phyloP scores from a whole-genome alignment of 768 basidiomycete species.

The Auricularia sp. region DNA sequence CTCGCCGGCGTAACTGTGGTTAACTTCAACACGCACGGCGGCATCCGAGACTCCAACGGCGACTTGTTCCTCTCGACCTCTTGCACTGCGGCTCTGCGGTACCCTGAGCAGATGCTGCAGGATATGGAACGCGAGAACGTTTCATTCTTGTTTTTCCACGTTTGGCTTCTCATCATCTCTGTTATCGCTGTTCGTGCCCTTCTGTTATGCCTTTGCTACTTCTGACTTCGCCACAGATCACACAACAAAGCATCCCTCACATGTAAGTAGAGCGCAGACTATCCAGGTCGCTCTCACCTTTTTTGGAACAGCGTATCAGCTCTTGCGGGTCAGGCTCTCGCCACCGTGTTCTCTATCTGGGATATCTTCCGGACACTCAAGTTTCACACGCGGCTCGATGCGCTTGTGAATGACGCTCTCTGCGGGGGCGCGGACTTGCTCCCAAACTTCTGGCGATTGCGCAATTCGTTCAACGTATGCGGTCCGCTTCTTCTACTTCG shows the following conservation, averaged over 20 bases:
- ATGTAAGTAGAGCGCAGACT: neutral
- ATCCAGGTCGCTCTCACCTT: no score
- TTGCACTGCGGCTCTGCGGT: neutral
- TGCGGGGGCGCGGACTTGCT: constrained; percentile 34
- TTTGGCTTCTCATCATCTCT: neutral
- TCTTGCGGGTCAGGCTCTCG: constrained; percentile 35
- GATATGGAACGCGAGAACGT: neutral
- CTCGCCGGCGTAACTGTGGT: neutral
- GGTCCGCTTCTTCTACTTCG: neutral
- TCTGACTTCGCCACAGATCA: neutral
- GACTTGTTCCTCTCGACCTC: neutral
- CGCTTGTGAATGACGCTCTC: constrained; percentile 24
- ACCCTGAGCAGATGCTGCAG: neutral
- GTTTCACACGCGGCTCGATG: constrained; percentile 25
- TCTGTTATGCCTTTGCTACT: no score
- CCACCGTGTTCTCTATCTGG: constrained; percentile 38
- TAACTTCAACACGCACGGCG: neutral
- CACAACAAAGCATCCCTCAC: neutral
- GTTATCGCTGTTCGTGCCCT: neutral
- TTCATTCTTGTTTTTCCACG: neutral
- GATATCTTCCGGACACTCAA: constrained; percentile 25
- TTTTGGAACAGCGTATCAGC: constrained; percentile 23
- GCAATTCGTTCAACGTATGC: constrained; percentile 30
- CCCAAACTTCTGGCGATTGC: constrained; percentile 32
- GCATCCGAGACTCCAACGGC: neutral